Evolutionary conservation across 805 yeast species (phyloP).

Genomic region (Candida odintsovae): DNA sequence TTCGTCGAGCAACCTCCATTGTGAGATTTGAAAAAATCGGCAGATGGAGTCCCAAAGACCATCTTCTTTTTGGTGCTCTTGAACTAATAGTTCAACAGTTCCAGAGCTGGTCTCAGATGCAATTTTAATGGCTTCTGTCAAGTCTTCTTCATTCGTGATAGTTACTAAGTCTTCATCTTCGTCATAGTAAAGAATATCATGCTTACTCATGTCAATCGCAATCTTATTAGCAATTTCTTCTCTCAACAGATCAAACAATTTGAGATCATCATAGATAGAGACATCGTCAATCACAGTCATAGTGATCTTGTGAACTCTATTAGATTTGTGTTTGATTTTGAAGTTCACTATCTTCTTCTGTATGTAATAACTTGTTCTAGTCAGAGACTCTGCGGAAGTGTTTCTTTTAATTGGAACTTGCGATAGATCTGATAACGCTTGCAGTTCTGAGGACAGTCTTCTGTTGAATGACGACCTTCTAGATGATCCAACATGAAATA

Average conservation of each 20-base stretch:
- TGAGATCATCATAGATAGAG: slow-evolving; percentile 17
- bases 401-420: slow-evolving; percentile 7
- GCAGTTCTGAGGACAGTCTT: slow-evolving; percentile 9
- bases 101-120: slow-evolving; percentile 16
- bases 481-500: slow-evolving; percentile 14
- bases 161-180: slow-evolving; percentile 32
- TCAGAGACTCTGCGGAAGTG: slow-evolving; percentile 19
- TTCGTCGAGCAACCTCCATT: neutral
- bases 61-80: neutral
- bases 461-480: slow-evolving; percentile 18
- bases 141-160: slow-evolving; percentile 30
- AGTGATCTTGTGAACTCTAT: slow-evolving; percentile 18
- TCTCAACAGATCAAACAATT: slow-evolving; percentile 18
- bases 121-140: slow-evolving; percentile 22
- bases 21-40: slow-evolving; percentile 3
- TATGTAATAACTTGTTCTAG: slow-evolving; percentile 18
- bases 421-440: slow-evolving; percentile 3
- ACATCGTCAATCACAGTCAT: slow-evolving; percentile 19
- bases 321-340: slow-evolving; percentile 12
- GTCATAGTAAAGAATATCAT: slow-evolving; percentile 33
- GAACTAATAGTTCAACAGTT: slow-evolving; percentile 1
- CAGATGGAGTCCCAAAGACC: neutral
- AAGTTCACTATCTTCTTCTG: slow-evolving; percentile 16
- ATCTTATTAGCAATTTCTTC: slow-evolving; percentile 21
- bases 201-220: slow-evolving; percentile 9